A percentile compares a stretch with the other conserved stretches of the same genome.
Conservation (phyloP, 1,284 basidiomycete species). For the Uromyces viciae-fabae region DNA sequence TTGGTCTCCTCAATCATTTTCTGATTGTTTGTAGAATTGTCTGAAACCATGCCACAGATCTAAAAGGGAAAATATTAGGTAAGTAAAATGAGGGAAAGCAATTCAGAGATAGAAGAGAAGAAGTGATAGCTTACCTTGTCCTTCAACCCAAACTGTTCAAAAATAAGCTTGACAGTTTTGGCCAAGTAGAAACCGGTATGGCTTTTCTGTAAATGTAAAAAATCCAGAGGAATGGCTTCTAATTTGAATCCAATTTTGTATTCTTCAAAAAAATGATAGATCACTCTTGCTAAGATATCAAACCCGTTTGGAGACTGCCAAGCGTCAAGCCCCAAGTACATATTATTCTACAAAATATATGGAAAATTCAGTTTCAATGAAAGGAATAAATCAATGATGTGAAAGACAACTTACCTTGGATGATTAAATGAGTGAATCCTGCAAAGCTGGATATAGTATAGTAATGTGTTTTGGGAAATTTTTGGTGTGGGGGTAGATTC, state of each 20-base stretch:
- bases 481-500: not conserved
- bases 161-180: not conserved
- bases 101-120: not conserved
- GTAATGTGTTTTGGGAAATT: not conserved
- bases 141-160: conserved; percentile 8
- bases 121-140: not conserved
- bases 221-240: not conserved
- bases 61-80: not conserved
- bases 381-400: not conserved
- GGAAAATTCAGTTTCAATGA: not conserved
- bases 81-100: not conserved
- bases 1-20: not conserved
- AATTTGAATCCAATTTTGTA: not conserved
- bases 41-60: not conserved
- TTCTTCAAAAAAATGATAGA: not conserved
- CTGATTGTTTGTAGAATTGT: conserved; percentile 16
- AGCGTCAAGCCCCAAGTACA: conserved; percentile 4
- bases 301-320: not conserved
- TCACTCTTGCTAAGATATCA: not conserved
- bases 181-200: not conserved
- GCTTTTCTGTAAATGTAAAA: not conserved
- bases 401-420: conserved; percentile 3
- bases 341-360: not conserved
- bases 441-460: not conserved
- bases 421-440: conserved; percentile 11